These are phyloP conservation scores for Phialocephala subalpina DNA, from an alignment of 2,329 filamentous ascomycete genomes.

Conservation along the genomic window DNA sequence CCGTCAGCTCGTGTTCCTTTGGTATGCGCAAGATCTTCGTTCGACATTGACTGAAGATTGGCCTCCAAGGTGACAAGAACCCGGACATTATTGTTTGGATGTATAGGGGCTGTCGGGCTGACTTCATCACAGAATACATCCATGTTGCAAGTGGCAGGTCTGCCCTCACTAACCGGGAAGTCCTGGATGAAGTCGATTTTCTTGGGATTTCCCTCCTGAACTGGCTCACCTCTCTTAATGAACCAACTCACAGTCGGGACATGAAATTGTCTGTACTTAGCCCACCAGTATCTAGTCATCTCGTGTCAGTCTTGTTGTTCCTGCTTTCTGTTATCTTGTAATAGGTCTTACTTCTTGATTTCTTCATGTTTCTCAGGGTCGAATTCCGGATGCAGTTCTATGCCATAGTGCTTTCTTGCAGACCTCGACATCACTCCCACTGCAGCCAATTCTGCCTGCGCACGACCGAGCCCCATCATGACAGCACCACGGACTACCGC, in stretches of 20 bases:
- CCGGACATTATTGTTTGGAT: conserved; percentile 14
- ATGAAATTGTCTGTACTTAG: background rate
- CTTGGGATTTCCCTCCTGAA: conserved; percentile 24
- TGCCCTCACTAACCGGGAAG: conserved; percentile 6
- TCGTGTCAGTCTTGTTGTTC: background rate
- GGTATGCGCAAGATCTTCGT: conserved; percentile 7
- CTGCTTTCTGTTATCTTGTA: background rate
- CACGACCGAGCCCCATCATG: conserved; percentile 54
- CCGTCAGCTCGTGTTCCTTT: conserved; percentile 15
- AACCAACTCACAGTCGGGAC: conserved; percentile 27
- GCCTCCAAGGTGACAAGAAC: conserved; percentile 21
- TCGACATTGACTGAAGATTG: conserved; percentile 20
- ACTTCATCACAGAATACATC: conserved; percentile 17
- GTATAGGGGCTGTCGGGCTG: conserved; percentile 20
- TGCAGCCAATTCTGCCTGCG: conserved; percentile 37
- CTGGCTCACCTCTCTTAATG: conserved; percentile 26
- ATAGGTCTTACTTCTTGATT: conserved; percentile 13
- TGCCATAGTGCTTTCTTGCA: conserved; percentile 55
- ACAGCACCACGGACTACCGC: conserved; percentile 60
- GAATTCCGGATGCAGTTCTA: conserved; percentile 34
- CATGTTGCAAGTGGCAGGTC: conserved; percentile 10
- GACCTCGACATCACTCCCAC: conserved; percentile 51
- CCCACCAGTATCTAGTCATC: conserved; percentile 18
- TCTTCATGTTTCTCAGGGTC: conserved; percentile 15
- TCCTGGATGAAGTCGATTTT: conserved; percentile 15